Evolutionary conservation across 306 rosid genomes (phyloP), one percentile per base, ranked within the genome.

Genomic region (Malus asiatica): DNA sequence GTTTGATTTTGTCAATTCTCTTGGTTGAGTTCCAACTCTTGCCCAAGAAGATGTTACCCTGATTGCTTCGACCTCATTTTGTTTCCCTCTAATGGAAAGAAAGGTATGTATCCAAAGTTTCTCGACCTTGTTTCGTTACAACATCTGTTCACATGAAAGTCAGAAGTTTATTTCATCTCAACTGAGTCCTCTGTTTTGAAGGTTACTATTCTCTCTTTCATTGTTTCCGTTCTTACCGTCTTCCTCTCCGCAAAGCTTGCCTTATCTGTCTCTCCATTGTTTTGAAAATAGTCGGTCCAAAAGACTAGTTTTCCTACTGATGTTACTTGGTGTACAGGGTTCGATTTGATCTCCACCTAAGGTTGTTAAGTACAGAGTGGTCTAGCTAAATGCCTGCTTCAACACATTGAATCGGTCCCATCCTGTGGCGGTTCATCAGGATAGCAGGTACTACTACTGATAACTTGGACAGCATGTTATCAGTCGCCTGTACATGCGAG

Each of bases 321-420:
- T 61, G 20, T 18, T 19, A 19, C 60, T 62, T 59, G 32, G 22
- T 44, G 70, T 19, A 19, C 44, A 29, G 63, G 70, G 60, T 61
- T 61, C 60, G 25, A 25, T 57, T 12, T 58, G 55, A 58, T 58
- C 29, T 40, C 6, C 48, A 9, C 57, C 67, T 58, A 58, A 11
- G 16, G 30, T 18, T 70, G n/a, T 9, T 6, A 3, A 32, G 30
- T 48, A 71, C 46, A 30, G 64, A 9, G 29, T 14, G 23, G 62
- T n/a, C 62, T 57, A n/a, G 25, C 62, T 1, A 57, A 61, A 11
- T 42, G 11, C 69, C 12, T 19, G 8, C 30, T 29, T 27, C 19
- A 25, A 60, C 60, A 73, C 67, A 8, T 72, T 72, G 75, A 71
- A 53, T 48, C 75, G 55, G 33, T 53, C 75, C 15, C 66, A 23